Percentiles rank a stretch among this genome's conserved stretches.
Conservation (phyloP, 306 rosid species). For the Quercus parvula region DNA sequence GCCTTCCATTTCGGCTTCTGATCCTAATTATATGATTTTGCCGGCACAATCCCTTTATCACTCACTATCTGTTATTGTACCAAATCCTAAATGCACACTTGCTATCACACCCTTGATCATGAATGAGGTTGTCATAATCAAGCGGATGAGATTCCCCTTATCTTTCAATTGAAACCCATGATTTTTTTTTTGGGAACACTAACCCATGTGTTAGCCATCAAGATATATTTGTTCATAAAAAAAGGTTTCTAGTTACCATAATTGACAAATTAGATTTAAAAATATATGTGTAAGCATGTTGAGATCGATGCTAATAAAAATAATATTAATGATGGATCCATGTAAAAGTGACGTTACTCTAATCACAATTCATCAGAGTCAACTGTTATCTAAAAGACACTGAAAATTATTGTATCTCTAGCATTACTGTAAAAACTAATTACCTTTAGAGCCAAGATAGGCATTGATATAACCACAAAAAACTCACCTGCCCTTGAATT, state of each 20-base stretch:
- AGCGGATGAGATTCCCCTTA: too few relatives aligned
- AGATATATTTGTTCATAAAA: not conserved
- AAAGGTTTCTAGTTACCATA: not conserved
- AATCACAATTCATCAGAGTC: too few relatives aligned
- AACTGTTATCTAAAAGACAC: too few relatives aligned
- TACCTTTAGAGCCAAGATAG: not conserved
- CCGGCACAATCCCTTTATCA: not conserved
- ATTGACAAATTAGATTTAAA: not conserved
- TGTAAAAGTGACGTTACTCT: too few relatives aligned
- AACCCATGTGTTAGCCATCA: not conserved
- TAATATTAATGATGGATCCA: too few relatives aligned
- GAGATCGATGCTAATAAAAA: too few relatives aligned
- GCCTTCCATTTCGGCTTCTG: conserved; percentile 2
- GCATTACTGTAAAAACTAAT: conserved; percentile 2
- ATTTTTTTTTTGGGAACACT: not conserved
- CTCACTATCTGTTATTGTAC: not conserved
- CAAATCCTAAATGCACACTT: too few relatives aligned
- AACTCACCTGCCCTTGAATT: conserved; percentile 47
- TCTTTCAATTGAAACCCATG: not conserved
- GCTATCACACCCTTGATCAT: too few relatives aligned
- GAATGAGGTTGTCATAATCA: too few relatives aligned
- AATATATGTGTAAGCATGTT: conserved; percentile 14
- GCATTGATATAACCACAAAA: conserved; percentile 31
- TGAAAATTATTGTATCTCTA: too few relatives aligned
- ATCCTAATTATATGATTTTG: conserved; percentile 1